Conservation (phyloP, 129 eudicot genomes). For the Apium graveolens region DNA sequence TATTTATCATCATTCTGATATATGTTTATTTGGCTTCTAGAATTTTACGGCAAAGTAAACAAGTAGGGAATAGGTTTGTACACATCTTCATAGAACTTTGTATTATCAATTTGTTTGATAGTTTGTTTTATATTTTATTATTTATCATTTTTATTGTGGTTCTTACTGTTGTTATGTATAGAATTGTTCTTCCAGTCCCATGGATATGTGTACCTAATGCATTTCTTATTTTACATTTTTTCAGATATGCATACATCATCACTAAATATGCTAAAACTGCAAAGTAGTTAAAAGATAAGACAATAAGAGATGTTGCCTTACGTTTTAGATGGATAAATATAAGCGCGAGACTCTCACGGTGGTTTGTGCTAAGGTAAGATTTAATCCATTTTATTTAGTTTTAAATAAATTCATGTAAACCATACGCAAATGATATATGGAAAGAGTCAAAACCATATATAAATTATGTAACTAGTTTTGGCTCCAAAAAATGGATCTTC, state of each 20-base stretch:
- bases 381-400: no score
- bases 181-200: not conserved
- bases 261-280: conserved; percentile 81
- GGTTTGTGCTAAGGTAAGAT: no score
- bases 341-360: conserved; percentile 34
- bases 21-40: not conserved
- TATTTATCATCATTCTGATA: not conserved
- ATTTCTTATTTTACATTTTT: not conserved
- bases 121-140: no score
- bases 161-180: not conserved
- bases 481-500: no score
- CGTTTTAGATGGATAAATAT: conserved; percentile 89
- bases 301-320: conserved; percentile 76
- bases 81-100: not conserved
- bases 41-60: not conserved
- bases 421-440: no score
- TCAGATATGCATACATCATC: conserved; percentile 57
- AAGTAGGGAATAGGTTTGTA: not conserved
- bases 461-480: no score
- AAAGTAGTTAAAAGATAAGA: conserved; percentile 61
- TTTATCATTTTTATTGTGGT: not conserved
- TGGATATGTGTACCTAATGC: not conserved
- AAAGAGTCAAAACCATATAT: no score
- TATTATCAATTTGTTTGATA: no score
- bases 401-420: no score